Conservation (phyloP, 2,329 filamentous ascomycete genomes). For the Bipolaris oryzae region DNA sequence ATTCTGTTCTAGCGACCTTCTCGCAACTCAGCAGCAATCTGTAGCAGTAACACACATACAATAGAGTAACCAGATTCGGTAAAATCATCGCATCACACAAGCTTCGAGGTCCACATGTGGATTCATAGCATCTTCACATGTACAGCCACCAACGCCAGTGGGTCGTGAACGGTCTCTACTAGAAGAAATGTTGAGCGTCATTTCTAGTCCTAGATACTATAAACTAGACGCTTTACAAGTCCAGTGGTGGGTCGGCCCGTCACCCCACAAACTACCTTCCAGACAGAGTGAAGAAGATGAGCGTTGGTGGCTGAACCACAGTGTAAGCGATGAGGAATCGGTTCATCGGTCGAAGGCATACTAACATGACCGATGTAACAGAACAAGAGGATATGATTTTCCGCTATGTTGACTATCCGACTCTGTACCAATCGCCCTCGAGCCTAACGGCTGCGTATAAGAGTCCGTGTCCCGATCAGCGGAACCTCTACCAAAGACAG, state of each 20-base stretch:
- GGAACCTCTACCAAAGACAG: background rate
- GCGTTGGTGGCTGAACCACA: conserved; percentile 1
- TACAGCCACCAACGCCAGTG: background rate
- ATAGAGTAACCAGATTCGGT: background rate
- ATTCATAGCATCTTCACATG: background rate
- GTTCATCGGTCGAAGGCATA: background rate
- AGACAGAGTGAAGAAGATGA: background rate
- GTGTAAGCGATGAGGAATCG: background rate
- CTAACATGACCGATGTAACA: background rate
- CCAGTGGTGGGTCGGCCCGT: conserved; percentile 1
- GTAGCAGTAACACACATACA: background rate
- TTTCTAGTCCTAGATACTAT: background rate
- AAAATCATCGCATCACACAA: background rate
- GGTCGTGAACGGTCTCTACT: background rate
- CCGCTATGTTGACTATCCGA: background rate
- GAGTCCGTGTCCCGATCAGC: background rate
- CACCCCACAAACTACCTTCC: conserved; percentile 5
- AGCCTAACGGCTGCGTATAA: background rate
- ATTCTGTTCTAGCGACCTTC: background rate
- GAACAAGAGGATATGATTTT: background rate
- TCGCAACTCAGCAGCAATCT: background rate
- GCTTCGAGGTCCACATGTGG: background rate
- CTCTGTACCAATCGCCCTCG: background rate
- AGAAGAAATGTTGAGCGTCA: background rate
- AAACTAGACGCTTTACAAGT: background rate